These are phyloP conservation scores for Sporisorium sorghi DNA, from an alignment of 1,284 basidiomycete species.

Conservation along the genomic window DNA sequence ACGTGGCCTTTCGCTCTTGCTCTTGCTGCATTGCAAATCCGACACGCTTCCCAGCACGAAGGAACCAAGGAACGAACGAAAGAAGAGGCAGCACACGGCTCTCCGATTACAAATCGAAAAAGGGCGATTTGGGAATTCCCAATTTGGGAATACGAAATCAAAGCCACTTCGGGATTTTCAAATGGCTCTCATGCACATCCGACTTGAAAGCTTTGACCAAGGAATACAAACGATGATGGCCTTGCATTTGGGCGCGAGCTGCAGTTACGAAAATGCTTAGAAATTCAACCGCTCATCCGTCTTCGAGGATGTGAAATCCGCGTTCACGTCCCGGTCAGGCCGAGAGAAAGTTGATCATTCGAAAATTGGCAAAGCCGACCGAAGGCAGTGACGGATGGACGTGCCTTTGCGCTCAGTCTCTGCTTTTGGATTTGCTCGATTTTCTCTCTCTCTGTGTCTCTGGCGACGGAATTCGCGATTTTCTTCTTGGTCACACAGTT, in stretches of 20 bases:
- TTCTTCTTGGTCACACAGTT: constrained; percentile 21
- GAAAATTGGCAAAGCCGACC: constrained; percentile 6
- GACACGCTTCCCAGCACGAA: background rate
- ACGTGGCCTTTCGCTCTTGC: background rate
- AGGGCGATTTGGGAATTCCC: background rate
- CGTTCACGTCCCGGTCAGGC: constrained; percentile 4
- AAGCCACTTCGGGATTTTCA: background rate
- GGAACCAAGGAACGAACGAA: too few species aligned
- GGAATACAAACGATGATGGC: too few species aligned
- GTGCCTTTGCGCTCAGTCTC: too few species aligned
- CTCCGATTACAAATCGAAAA: constrained; percentile 29
- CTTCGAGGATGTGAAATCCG: constrained; percentile 5
- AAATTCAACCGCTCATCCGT: constrained; percentile 25
- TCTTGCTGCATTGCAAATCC: constrained; percentile 20
- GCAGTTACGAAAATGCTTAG: constrained; percentile 9
- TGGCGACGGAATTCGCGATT: constrained; percentile 29
- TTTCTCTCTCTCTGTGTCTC: background rate
- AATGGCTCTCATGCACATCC: constrained; percentile 1
- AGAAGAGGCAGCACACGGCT: constrained; percentile 20
- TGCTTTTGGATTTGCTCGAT: too few species aligned
- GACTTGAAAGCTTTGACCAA: background rate
- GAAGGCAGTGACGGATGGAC: background rate
- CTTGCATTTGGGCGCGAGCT: background rate
- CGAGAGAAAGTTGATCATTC: too few species aligned
- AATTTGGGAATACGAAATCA: background rate